phyloP scores from a whole-genome alignment of 2,329 filamentous ascomycete genomes.

The Penicillium psychrosexuale region DNA sequence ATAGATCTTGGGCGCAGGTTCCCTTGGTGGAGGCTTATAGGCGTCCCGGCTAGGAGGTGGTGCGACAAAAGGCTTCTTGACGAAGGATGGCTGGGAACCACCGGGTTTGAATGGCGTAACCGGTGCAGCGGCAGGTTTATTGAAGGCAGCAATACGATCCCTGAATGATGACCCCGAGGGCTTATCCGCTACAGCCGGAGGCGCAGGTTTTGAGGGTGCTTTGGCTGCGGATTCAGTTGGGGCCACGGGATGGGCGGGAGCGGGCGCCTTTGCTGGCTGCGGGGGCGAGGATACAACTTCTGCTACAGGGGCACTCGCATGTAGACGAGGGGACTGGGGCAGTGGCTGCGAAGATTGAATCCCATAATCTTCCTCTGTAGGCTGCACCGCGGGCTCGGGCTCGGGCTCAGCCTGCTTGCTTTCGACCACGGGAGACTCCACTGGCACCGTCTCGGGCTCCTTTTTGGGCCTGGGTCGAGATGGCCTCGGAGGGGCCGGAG shows the following conservation, averaged over 20 bases:
- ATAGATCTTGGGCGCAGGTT: constrained; percentile 74
- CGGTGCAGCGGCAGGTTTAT: constrained; percentile 80
- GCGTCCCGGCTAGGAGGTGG: constrained; percentile 90
- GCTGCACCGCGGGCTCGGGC: constrained; percentile 29
- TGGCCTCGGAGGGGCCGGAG: constrained; percentile 82
- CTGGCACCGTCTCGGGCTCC: constrained; percentile 46
- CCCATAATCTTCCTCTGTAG: constrained; percentile 26
- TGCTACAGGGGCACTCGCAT: constrained; percentile 24
- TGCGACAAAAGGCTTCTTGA: constrained; percentile 96
- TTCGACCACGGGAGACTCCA: constrained; percentile 26
- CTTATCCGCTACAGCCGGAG: constrained; percentile 66
- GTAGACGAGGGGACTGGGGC: constrained; percentile 23
- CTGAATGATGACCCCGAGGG: constrained; percentile 75
- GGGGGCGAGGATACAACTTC: constrained; percentile 28
- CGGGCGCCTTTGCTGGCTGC: constrained; percentile 23
- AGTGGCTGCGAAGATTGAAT: constrained; percentile 14
- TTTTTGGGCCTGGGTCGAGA: constrained; percentile 70
- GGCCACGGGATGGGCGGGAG: constrained; percentile 26
- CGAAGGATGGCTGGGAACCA: constrained; percentile 64
- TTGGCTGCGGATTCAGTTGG: constrained; percentile 39
- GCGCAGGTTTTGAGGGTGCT: constrained; percentile 57
- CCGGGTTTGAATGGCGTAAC: constrained; percentile 85
- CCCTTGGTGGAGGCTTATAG: constrained; percentile 72
- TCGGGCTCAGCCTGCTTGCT: constrained; percentile 33
- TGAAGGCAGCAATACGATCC: constrained; percentile 96